Evolutionary conservation across 2,329 filamentous ascomycete species (phyloP).

Genomic region (Penicillium crustosum): DNA sequence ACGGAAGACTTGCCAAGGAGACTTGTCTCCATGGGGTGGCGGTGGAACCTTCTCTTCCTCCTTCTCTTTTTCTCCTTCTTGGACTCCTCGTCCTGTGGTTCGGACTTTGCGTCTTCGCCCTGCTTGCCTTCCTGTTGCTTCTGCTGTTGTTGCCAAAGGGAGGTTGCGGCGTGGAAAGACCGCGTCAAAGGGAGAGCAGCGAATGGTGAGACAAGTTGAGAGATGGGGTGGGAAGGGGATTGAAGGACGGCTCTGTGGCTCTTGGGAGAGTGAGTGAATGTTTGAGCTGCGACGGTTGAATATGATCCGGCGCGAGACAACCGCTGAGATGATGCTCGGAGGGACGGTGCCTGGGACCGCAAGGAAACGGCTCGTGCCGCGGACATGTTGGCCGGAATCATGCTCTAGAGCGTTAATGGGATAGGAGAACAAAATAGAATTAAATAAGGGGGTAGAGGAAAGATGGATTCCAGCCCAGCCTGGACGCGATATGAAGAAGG

Average conservation of each 20-base stretch:
- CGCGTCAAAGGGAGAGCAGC: slow-evolving; percentile 37
- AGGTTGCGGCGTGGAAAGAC: slow-evolving; percentile 38
- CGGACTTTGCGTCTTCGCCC: slow-evolving; percentile 35
- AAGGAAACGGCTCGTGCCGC: slow-evolving; percentile 39
- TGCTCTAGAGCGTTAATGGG: slow-evolving; percentile 28
- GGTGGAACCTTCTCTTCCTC: slow-evolving; percentile 72
- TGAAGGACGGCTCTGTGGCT: slow-evolving; percentile 38
- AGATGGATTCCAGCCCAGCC: slow-evolving; percentile 20
- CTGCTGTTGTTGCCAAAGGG: slow-evolving; percentile 38
- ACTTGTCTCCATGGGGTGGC: slow-evolving; percentile 97
- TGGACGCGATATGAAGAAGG: slow-evolving; percentile 25
- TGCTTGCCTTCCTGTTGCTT: slow-evolving; percentile 40
- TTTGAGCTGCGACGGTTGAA: slow-evolving; percentile 41
- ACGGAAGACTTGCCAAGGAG: slow-evolving; percentile 97
- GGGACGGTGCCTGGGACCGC: slow-evolving; percentile 34
- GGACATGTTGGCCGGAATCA: slow-evolving; percentile 43
- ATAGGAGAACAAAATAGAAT: slow-evolving; percentile 1
- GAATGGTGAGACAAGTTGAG: slow-evolving; percentile 37
- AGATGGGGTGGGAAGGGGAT: slow-evolving; percentile 25
- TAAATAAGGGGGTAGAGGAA: slow-evolving; percentile 5
- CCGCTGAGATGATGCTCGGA: slow-evolving; percentile 37
- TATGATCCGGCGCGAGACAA: slow-evolving; percentile 36
- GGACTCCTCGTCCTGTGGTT: slow-evolving; percentile 47
- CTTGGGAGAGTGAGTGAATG: slow-evolving; percentile 20
- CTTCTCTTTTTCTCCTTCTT: slow-evolving; percentile 49